phyloP scores from a whole-genome alignment of 169 alveolate genomes.

The Besnoitia besnoiti region DNA sequence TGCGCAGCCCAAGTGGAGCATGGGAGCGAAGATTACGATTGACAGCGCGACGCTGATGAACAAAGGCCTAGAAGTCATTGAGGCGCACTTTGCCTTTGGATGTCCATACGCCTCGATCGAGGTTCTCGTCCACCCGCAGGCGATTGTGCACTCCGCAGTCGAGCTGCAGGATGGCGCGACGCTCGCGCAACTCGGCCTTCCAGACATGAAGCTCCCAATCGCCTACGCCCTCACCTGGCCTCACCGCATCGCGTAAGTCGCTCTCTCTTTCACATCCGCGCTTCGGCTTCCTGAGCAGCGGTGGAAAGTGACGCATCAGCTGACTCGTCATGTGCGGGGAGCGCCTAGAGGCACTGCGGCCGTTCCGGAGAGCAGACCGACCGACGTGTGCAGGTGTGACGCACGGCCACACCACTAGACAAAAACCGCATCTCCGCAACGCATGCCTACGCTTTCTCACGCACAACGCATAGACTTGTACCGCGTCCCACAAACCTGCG shows the following conservation, averaged over 20 bases:
- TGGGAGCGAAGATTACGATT: slow-evolving; percentile 88
- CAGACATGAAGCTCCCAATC: slow-evolving; percentile 86
- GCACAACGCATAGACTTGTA: no score
- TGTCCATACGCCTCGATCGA: slow-evolving; percentile 77
- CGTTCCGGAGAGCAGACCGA: no score
- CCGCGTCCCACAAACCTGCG: no score
- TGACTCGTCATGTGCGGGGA: no score
- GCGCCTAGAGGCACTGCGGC: no score
- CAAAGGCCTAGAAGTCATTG: slow-evolving; percentile 87
- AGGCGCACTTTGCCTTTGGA: slow-evolving; percentile 85
- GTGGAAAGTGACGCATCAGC: no score
- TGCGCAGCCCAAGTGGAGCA: slow-evolving; percentile 85
- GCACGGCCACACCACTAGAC: no score
- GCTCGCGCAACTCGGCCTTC: slow-evolving; percentile 82
- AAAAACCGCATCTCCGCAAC: no score
- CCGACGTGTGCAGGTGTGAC: no score
- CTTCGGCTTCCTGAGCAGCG: no score
- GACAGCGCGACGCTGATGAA: slow-evolving; percentile 90
- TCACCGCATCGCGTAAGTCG: slow-evolving; percentile 45
- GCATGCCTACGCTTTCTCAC: no score
- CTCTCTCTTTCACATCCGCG: no score
- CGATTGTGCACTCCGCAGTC: slow-evolving; percentile 84
- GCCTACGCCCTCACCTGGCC: slow-evolving; percentile 82
- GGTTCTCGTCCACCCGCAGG: slow-evolving; percentile 83
- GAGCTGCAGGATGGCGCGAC: slow-evolving; percentile 84